Evolutionary conservation across 495 filamentous ascomycete species (phyloP), one percentile per base, ranked within the genome.

Genomic region (Penicillium parvum): DNA sequence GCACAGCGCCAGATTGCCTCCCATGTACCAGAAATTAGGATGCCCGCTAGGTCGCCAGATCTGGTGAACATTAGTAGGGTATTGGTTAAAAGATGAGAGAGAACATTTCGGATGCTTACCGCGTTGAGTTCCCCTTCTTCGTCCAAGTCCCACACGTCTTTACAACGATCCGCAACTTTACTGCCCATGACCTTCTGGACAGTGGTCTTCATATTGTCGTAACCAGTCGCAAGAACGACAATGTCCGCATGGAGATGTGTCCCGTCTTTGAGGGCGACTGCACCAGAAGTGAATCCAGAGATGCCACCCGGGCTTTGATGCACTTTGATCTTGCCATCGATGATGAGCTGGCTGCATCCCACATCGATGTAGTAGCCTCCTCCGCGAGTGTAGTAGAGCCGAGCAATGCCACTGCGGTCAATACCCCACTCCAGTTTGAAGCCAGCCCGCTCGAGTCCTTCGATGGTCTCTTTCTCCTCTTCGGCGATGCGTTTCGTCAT

Each of bases 311-410:
- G 57, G 1, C 81, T 76, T 47, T 82, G 77, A 57, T 82, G 81
- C 48, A 88, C 66, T 43, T 75, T 76, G 57, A 90, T 76, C 55
- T 81, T 81, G 12, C 83, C 77, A 36, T 83, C 79, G 28, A 73
- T 68, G 52, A 90, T 85, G 4, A 86, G 64, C 58, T 77, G 62
- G 10, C 74, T 77, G 11, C 72, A 72, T 17, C 63, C 63, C 8
- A 86, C 81, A 49, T 88, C 85, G 48, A 86, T 75, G 50, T 86
- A 85, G 58, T 85, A 85, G 3, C 81, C 82, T 2, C 83, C 82
- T 0, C 81, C 79, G 6, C 74, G 68, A 53, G 81, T 76, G 10
- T 83, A 57, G 47, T 87, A 87, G 57, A 86, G 84, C 26, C 69
- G 58, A 34, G 73, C 74, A 18, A 88, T 56, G 1, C 85, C 85